Base-by-base conservation (phyloP, 768 basidiomycete genomes). In the Favolaschia claudopus region DNA sequence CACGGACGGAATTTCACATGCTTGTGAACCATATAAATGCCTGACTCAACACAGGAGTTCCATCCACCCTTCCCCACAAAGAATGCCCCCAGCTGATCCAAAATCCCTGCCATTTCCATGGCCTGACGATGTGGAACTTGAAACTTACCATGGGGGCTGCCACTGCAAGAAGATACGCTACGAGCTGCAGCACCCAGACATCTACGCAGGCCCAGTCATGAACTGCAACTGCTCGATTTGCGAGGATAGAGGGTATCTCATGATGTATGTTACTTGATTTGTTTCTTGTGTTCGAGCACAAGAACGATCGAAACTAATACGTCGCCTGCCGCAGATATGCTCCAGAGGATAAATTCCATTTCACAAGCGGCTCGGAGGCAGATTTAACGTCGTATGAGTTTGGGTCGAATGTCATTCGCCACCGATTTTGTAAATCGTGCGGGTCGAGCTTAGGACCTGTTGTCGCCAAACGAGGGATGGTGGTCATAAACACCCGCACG, bases 201-300 rank as follows among this genome's bases (percentile, higher is more conserved):
- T 63, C 31, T 63, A 63, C 38, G 17, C 47, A 42, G 38, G 55
- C 46, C 42, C 40, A 5, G 37, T 46, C 13, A 19, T 53, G 5
- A 51, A 55, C 25, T 63, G 62, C 36, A 59, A 63, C 42, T 63
- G 62, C 37, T 19, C 36, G 3, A 63, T 63, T n/a, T 63, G 62
- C 48, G 43, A 50, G 31, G 29, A 46, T 20, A 25, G 55, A 15
- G 61, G 55, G 20, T 52, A 34, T 31, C 31, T 62, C 14, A 57
- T 48, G 24, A 53, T 55, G 62, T 63, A 1, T 34, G 62, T 54
- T 54, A n/a, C n/a, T n/a, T n/a, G n/a, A n/a, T n/a, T n/a, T n/a
- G n/a, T n/a, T n/a, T n/a, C n/a, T n/a, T n/a, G n/a, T n/a, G n/a
- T n/a, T n/a, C n/a, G n/a, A n/a, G n/a, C n/a, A n/a, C n/a, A n/a